These are phyloP conservation scores for Neofusicoccum kwambonambiense DNA, from an alignment of 2,329 filamentous ascomycete genomes.

Conservation along the genomic window DNA sequence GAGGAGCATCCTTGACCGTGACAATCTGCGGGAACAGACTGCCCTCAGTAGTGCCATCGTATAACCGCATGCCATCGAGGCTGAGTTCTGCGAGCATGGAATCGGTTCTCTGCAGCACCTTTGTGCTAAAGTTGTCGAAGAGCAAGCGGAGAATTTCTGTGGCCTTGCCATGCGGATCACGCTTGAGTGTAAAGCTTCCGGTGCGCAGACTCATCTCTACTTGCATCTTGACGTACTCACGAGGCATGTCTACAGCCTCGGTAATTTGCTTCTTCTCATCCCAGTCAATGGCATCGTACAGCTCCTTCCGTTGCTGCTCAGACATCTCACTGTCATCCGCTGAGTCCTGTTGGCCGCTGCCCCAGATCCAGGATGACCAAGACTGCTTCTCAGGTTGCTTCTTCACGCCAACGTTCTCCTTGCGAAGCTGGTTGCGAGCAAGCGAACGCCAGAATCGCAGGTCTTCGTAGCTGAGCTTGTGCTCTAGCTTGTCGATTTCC, in stretches of 20 bases:
- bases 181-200: slow-evolving; percentile 91
- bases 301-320: slow-evolving; percentile 91
- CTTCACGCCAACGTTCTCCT: slow-evolving; percentile 88
- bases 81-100: slow-evolving; percentile 86
- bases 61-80: slow-evolving; percentile 87
- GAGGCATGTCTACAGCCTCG: slow-evolving; percentile 83
- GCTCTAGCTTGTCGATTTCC: slow-evolving; percentile 74
- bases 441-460: slow-evolving; percentile 95
- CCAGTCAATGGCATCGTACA: slow-evolving; percentile 98
- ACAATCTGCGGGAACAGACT: slow-evolving; percentile 95
- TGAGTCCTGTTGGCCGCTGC: slow-evolving; percentile 61
- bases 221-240: slow-evolving; percentile 89
- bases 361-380: slow-evolving; percentile 93
- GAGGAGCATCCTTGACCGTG: slow-evolving; percentile 82
- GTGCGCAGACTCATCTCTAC: slow-evolving; percentile 91
- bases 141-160: slow-evolving; percentile 85
- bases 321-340: slow-evolving; percentile 84
- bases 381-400: slow-evolving; percentile 74
- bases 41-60: slow-evolving; percentile 90
- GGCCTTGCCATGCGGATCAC: slow-evolving; percentile 73
- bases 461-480: slow-evolving; percentile 90
- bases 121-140: slow-evolving; percentile 92
- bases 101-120: slow-evolving; percentile 84
- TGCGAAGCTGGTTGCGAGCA: slow-evolving; percentile 89
- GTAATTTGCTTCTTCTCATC: slow-evolving; percentile 90